Conservation (phyloP, 768 basidiomycete genomes). For the Inosperma sp. region DNA sequence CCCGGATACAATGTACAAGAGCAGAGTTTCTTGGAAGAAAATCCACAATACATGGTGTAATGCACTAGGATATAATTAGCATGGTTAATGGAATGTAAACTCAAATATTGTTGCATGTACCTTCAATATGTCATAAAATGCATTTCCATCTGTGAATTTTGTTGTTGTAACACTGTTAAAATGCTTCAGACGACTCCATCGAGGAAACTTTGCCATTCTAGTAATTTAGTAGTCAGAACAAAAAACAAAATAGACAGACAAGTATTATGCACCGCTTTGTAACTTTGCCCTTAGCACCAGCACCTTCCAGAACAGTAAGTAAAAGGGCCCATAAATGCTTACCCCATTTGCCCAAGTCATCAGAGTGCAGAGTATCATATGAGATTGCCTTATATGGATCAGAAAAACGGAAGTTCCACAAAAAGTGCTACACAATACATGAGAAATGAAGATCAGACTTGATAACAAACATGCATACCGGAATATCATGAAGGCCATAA, state of each 20-base stretch:
- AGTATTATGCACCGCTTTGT: conserved; percentile 16
- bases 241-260: conserved; percentile 1
- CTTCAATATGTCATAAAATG: conserved; percentile 27
- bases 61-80: too few relatives aligned
- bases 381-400: conserved; percentile 20
- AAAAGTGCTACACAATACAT: conserved; percentile 21
- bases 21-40: conserved; percentile 23
- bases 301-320: conserved; percentile 17
- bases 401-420: conserved; percentile 23
- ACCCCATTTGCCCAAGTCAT: conserved; percentile 25
- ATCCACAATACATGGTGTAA: too few relatives aligned
- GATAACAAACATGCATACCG: not conserved
- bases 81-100: not conserved
- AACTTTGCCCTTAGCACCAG: conserved; percentile 11
- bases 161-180: conserved; percentile 25
- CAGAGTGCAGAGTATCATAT: conserved; percentile 29
- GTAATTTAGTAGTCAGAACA: not conserved
- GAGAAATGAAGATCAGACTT: not conserved
- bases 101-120: conserved; percentile 12
- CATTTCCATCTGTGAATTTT: conserved; percentile 27
- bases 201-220: conserved; percentile 27
- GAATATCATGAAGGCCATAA: not conserved
- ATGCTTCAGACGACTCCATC: conserved; percentile 28
- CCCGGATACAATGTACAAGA: conserved; percentile 25
- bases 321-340: conserved; percentile 22